These are phyloP conservation scores for Ophiostoma pallidulum DNA, from an alignment of 2,329 filamentous ascomycete species.

Conservation along the genomic window DNA sequence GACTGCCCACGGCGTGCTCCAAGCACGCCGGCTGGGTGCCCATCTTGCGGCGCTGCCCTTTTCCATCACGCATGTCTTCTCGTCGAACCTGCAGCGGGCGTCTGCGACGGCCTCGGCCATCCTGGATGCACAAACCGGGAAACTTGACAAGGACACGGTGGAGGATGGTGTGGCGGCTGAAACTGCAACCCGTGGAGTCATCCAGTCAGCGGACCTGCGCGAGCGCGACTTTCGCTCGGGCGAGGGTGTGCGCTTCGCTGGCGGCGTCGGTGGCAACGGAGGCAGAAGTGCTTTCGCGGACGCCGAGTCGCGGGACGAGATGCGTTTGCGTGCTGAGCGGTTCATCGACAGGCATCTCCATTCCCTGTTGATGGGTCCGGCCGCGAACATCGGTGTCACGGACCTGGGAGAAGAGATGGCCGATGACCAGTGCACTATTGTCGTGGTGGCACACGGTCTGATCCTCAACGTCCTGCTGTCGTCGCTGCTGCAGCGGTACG, in stretches of 20 bases:
- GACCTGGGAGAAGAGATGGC: background rate
- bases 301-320: slow-evolving; percentile 58
- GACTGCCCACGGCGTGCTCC: slow-evolving; percentile 72
- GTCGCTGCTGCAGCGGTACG: slow-evolving; percentile 48
- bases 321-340: slow-evolving; percentile 51
- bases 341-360: slow-evolving; percentile 60
- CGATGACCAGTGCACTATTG: slow-evolving; percentile 33
- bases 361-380: slow-evolving; percentile 42
- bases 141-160: no score
- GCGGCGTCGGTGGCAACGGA: slow-evolving; percentile 10
- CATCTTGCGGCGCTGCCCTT: slow-evolving; percentile 39
- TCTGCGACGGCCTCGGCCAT: slow-evolving; percentile 61
- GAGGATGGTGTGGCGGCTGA: no score
- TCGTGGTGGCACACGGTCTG: slow-evolving; percentile 75
- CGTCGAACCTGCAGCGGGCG: slow-evolving; percentile 69
- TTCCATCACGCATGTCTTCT: slow-evolving; percentile 54
- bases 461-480: slow-evolving; percentile 63
- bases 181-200: slow-evolving; percentile 20
- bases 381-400: no score
- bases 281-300: slow-evolving; percentile 26
- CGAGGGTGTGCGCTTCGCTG: slow-evolving; percentile 54
- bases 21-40: slow-evolving; percentile 61
- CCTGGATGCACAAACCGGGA: slow-evolving; percentile 39
- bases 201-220: slow-evolving; percentile 43
- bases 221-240: slow-evolving; percentile 67